Percentiles rank a stretch among this genome's conserved stretches.
Evolutionary conservation across 1,284 basidiomycete genomes (phyloP).

Genomic region (Rhizoctonia solani): DNA sequence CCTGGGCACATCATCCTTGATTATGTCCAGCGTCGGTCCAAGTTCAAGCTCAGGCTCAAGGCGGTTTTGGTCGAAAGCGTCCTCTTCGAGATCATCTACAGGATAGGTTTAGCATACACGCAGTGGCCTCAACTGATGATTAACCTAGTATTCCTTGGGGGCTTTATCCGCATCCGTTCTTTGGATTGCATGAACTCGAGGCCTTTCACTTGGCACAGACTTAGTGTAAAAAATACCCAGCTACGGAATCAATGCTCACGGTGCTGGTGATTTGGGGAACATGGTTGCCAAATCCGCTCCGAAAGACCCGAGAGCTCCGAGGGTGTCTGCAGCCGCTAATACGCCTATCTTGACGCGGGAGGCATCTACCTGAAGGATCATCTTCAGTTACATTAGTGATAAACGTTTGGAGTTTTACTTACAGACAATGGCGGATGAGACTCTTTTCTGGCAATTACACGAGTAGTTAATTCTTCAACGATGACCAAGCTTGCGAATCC

Average conservation of each 20-base stretch:
- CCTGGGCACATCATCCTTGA: slow-evolving; percentile 87
- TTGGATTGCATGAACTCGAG: slow-evolving; percentile 7
- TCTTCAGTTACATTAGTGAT: background rate
- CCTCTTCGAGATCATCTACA: slow-evolving; percentile 78
- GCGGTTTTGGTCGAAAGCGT: slow-evolving; percentile 77
- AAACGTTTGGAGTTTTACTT: background rate
- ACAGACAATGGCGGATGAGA: slow-evolving; percentile 7
- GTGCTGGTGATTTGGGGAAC: slow-evolving; percentile 16
- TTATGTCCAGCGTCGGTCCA: slow-evolving; percentile 77
- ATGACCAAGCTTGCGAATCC: slow-evolving; percentile 71
- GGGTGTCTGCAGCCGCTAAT: slow-evolving; percentile 32
- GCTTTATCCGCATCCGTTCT: background rate
- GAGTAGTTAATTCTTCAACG: slow-evolving; percentile 55
- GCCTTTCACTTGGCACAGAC: background rate
- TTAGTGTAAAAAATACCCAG: background rate
- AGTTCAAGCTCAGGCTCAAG: slow-evolving; percentile 71
- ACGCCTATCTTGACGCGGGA: slow-evolving; percentile 20
- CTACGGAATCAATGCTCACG: background rate
- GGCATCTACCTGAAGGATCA: slow-evolving; percentile 12
- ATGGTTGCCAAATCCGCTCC: slow-evolving; percentile 18
- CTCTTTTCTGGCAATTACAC: slow-evolving; percentile 41
- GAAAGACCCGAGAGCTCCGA: slow-evolving; percentile 21
- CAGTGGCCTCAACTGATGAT: background rate
- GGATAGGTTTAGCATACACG: background rate
- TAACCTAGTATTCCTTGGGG: slow-evolving; percentile 22